Conservation (phyloP, 208 protist species). For the Trypanosoma congolense region DNA sequence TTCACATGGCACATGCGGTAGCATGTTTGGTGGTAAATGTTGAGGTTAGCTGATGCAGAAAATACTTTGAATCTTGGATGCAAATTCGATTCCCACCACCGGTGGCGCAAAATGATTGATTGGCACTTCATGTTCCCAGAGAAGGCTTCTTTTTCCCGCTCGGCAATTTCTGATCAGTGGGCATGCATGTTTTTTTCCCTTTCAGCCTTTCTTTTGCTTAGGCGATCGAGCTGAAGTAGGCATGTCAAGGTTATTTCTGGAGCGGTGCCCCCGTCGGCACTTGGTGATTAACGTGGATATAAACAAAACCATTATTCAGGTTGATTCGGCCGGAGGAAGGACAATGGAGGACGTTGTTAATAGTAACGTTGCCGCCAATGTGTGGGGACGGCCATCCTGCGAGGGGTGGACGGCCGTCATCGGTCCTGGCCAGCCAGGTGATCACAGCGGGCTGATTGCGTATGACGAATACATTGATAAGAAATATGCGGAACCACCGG, state of each 20-base stretch:
- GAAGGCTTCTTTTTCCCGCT: no score
- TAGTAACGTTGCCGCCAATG: conserved; percentile 80
- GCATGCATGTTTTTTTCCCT: no score
- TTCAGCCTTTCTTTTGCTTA: background rate
- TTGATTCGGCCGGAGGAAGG: conserved; percentile 67
- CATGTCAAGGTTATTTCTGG: conserved; percentile 58
- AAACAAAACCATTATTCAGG: conserved; percentile 88
- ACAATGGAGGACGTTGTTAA: conserved; percentile 83
- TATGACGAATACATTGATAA: conserved; percentile 73
- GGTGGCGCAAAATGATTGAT: no score
- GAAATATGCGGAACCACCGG: conserved; percentile 42
- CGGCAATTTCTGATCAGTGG: no score
- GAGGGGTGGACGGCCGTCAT: conserved; percentile 41
- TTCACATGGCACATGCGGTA: no score
- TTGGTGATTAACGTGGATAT: conserved; percentile 89
- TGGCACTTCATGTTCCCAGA: no score
- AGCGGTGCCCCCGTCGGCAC: conserved; percentile 48
- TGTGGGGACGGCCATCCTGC: conserved; percentile 46
- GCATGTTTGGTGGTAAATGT: no score
- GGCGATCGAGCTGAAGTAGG: background rate
- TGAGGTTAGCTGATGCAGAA: no score
- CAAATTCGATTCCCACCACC: no score
- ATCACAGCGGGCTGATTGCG: conserved; percentile 30
- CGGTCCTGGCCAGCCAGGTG: conserved; percentile 37
- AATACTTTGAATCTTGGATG: no score